Conservation (phyloP, 2,329 filamentous ascomycete species). For the Pestalotiopsis sp. region DNA sequence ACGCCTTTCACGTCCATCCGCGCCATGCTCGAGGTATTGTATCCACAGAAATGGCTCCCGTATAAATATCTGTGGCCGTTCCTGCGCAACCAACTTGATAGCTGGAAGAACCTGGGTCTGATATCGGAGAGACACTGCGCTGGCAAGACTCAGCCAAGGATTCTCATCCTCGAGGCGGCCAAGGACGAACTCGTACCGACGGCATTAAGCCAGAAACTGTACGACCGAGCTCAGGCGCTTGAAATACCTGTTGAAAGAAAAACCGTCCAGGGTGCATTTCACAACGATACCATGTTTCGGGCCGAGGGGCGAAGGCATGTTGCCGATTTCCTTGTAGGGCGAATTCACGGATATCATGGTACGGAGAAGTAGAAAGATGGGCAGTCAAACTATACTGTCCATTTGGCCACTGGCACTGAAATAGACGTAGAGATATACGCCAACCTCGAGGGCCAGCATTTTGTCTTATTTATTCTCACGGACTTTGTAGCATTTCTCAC, state of each 20-base stretch:
- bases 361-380: not conserved
- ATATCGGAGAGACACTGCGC: constrained; percentile 37
- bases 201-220: constrained; percentile 48
- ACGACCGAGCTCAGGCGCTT: constrained; percentile 48
- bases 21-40: constrained; percentile 71
- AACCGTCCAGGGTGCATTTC: constrained; percentile 51
- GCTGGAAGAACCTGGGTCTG: constrained; percentile 48
- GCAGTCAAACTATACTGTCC: not conserved
- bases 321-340: constrained; percentile 40
- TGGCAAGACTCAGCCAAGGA: constrained; percentile 29
- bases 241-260: constrained; percentile 46
- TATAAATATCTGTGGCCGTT: constrained; percentile 77
- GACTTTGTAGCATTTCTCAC: not conserved
- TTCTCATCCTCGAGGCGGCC: constrained; percentile 57
- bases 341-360: not conserved
- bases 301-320: constrained; percentile 46
- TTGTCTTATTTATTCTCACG: not conserved
- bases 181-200: constrained; percentile 61
- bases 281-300: constrained; percentile 56
- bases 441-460: not conserved
- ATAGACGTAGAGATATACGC: not conserved
- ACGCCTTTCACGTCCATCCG: constrained; percentile 74
- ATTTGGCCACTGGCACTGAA: not conserved
- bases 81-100: constrained; percentile 65
- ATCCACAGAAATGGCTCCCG: constrained; percentile 79